A percentile compares a stretch with the other conserved stretches of the same genome.
Conservation (phyloP, 1,284 basidiomycete genomes). For the Coniferiporia weirii region DNA sequence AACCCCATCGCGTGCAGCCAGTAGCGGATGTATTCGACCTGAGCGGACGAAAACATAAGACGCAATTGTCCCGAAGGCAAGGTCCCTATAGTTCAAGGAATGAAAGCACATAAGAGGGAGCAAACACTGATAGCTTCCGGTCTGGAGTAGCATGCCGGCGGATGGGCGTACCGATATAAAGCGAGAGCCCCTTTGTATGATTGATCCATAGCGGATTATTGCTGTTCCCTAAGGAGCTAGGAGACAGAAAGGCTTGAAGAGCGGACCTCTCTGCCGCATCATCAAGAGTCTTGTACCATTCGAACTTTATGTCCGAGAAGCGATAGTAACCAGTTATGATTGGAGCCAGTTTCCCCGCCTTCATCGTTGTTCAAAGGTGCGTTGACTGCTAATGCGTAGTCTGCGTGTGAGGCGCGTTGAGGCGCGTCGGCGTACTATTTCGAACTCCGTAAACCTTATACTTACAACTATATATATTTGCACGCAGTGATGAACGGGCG, state of each 20-base stretch:
- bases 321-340: constrained; percentile 68
- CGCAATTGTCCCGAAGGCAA: constrained; percentile 27
- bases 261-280: constrained; percentile 50
- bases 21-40: constrained; percentile 81
- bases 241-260: constrained; percentile 64
- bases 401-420: too few species aligned
- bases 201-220: constrained; percentile 68
- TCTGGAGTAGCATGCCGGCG: neutral
- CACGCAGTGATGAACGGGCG: too few species aligned
- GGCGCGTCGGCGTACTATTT: too few species aligned
- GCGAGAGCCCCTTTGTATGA: constrained; percentile 56
- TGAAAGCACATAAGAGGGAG: neutral
- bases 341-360: constrained; percentile 20
- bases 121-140: too few species aligned
- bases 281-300: constrained; percentile 51
- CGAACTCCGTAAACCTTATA: too few species aligned
- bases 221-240: constrained; percentile 58
- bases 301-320: constrained; percentile 73
- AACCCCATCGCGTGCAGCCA: constrained; percentile 74
- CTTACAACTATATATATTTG: too few species aligned
- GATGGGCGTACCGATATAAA: constrained; percentile 59
- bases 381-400: too few species aligned
- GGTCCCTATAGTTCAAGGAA: constrained; percentile 1
- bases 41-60: constrained; percentile 73
- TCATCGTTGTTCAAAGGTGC: neutral